Conservation (phyloP, 2,329 filamentous ascomycete genomes). For the Aspergillus aculeatus region DNA sequence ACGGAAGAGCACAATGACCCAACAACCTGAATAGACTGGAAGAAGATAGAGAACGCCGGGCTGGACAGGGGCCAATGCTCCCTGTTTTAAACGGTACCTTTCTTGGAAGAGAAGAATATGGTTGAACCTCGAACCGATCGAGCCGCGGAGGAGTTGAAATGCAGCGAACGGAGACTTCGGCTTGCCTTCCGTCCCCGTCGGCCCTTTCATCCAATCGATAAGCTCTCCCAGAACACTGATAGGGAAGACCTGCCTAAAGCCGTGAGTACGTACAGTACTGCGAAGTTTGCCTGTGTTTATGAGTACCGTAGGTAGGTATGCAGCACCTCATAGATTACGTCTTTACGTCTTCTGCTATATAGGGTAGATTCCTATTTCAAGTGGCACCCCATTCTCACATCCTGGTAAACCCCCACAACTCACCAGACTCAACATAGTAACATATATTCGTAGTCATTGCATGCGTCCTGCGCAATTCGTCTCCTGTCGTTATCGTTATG, state of each 20-base stretch:
- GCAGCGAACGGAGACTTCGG: background rate
- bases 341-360: too few relatives aligned
- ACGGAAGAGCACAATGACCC: background rate
- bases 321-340: too few relatives aligned
- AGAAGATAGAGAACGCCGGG: too few relatives aligned
- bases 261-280: too few relatives aligned
- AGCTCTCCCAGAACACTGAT: background rate
- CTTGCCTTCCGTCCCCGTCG: conserved; percentile 8
- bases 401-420: too few relatives aligned
- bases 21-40: too few relatives aligned
- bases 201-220: conserved; percentile 10
- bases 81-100: too few relatives aligned
- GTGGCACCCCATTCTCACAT: too few relatives aligned
- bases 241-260: background rate
- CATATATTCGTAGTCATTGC: background rate
- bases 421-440: too few relatives aligned
- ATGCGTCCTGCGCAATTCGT: background rate
- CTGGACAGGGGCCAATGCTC: too few relatives aligned
- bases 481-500: background rate
- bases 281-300: background rate
- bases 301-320: background rate
- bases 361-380: too few relatives aligned
- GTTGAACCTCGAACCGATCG: background rate
- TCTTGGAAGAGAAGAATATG: too few relatives aligned
- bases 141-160: background rate